Evolutionary conservation across 305 asterid species (phyloP).

Genomic region (Rubia balearica): DNA sequence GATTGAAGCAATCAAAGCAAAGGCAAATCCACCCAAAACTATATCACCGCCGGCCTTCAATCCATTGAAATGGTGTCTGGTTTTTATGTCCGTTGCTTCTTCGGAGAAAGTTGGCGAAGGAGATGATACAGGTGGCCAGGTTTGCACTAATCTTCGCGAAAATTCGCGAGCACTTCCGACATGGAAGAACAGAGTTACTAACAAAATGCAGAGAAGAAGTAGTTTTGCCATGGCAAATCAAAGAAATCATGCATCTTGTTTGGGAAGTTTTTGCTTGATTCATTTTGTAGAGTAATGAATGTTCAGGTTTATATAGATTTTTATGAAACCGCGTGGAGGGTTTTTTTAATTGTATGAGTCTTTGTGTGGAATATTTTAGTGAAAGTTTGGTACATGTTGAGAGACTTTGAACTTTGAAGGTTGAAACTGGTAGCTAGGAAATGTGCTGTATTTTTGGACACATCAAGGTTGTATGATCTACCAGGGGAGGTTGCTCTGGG

Average conservation of each 20-base stretch:
- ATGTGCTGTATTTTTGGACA: slow-evolving; percentile 12
- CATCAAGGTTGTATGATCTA: slow-evolving; percentile 11
- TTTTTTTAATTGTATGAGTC: background rate
- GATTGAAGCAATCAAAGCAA: slow-evolving; percentile 27
- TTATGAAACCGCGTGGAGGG: background rate
- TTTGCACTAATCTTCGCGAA: slow-evolving; percentile 11
- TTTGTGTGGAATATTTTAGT: background rate
- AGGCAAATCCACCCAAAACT: slow-evolving; percentile 37
- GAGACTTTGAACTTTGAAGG: slow-evolving; percentile 12
- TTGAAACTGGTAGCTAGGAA: background rate
- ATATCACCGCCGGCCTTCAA: slow-evolving; percentile 35
- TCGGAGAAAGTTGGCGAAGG: slow-evolving; percentile 15
- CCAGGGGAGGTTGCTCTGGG: slow-evolving; percentile 25
- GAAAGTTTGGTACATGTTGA: background rate
- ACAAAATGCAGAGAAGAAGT: slow-evolving; percentile 8
- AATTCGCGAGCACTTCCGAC: slow-evolving; percentile 4
- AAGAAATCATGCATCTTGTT: background rate
- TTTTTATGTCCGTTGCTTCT: background rate
- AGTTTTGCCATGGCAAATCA: slow-evolving; percentile 22
- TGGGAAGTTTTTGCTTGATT: background rate
- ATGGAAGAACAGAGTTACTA: slow-evolving; percentile 5
- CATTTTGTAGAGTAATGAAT: background rate
- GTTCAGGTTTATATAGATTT: background rate
- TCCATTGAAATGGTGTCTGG: slow-evolving; percentile 24
- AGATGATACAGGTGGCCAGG: slow-evolving; percentile 1